Conservation (phyloP, 768 basidiomycete genomes). For the button mushroom (Agaricus bisporus) region DNA sequence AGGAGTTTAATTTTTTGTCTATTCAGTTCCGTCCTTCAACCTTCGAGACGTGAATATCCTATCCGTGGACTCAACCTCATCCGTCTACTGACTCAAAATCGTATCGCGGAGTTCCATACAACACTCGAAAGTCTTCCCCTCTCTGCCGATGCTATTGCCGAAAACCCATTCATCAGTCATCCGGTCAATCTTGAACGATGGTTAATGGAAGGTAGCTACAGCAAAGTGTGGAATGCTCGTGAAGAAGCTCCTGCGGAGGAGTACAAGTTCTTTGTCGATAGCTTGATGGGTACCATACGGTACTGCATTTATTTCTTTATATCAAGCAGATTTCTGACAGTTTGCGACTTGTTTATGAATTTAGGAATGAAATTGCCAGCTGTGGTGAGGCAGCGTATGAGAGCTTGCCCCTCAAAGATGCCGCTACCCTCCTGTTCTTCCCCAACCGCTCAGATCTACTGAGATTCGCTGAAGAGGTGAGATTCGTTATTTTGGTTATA, state of each 20-base stretch:
- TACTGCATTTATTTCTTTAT: constrained; percentile 24
- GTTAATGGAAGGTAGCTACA: constrained; percentile 99
- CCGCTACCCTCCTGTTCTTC: constrained; percentile 89
- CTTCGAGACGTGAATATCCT: constrained; percentile 81
- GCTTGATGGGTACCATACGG: constrained; percentile 92
- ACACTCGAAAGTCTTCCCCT: constrained; percentile 80
- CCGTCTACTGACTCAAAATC: constrained; percentile 89
- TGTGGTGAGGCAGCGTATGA: constrained; percentile 95
- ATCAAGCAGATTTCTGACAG: no score
- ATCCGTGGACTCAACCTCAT: constrained; percentile 93
- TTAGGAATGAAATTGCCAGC: constrained; percentile 93
- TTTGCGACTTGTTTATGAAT: neutral
- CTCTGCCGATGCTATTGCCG: constrained; percentile 52
- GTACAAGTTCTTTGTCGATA: constrained; percentile 91
- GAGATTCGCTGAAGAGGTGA: constrained; percentile 75
- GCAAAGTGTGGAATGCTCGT: constrained; percentile 95
- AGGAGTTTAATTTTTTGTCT: neutral
- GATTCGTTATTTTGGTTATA: constrained; percentile 1
- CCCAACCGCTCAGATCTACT: constrained; percentile 72
- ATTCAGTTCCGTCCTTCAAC: constrained; percentile 58
- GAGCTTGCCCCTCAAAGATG: constrained; percentile 85
- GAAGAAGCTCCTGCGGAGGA: constrained; percentile 91
- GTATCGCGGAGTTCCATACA: constrained; percentile 97
- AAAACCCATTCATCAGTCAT: constrained; percentile 73
- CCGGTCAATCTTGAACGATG: constrained; percentile 91